These are phyloP conservation scores for Lipomyces spencermartinsiae DNA, from an alignment of 805 yeast genomes.

Conservation along the genomic window DNA sequence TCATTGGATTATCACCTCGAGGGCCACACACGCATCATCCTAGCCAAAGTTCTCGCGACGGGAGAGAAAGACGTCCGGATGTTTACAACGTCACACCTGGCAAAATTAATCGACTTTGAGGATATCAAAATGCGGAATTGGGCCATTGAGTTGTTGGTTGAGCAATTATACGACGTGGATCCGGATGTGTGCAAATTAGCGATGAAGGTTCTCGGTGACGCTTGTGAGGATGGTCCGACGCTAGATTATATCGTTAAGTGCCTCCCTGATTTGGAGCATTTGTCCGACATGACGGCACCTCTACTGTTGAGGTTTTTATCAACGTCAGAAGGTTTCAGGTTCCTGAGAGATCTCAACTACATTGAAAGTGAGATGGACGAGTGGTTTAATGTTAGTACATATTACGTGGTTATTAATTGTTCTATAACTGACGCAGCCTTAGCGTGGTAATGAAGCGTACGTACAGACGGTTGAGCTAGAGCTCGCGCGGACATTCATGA, in stretches of 20 bases:
- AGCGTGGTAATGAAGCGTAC: slow-evolving; percentile 36
- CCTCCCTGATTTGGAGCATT: slow-evolving; percentile 63
- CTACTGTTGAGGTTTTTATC: slow-evolving; percentile 69
- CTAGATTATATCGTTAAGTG: slow-evolving; percentile 58
- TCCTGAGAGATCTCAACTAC: slow-evolving; percentile 63
- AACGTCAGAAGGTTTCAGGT: slow-evolving; percentile 71
- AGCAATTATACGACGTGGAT: slow-evolving; percentile 72
- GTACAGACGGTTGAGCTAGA: slow-evolving; percentile 39
- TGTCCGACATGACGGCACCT: slow-evolving; percentile 60
- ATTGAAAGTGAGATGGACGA: slow-evolving; percentile 68
- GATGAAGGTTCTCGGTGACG: slow-evolving; percentile 59
- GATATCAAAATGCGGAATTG: slow-evolving; percentile 45
- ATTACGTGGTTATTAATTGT: background rate
- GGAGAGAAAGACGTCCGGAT: slow-evolving; percentile 59
- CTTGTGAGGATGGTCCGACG: slow-evolving; percentile 55
- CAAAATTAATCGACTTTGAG: slow-evolving; percentile 40
- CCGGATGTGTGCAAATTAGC: slow-evolving; percentile 62
- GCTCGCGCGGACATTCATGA: slow-evolving; percentile 21
- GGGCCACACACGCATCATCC: slow-evolving; percentile 70
- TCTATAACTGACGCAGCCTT: background rate
- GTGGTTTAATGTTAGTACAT: slow-evolving; percentile 58
- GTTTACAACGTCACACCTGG: slow-evolving; percentile 63
- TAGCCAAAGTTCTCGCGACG: slow-evolving; percentile 67
- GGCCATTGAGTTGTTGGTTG: slow-evolving; percentile 62
- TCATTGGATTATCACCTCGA: slow-evolving; percentile 65